Conservation (phyloP, 345 rosid species). For the Syzygium grande region DNA sequence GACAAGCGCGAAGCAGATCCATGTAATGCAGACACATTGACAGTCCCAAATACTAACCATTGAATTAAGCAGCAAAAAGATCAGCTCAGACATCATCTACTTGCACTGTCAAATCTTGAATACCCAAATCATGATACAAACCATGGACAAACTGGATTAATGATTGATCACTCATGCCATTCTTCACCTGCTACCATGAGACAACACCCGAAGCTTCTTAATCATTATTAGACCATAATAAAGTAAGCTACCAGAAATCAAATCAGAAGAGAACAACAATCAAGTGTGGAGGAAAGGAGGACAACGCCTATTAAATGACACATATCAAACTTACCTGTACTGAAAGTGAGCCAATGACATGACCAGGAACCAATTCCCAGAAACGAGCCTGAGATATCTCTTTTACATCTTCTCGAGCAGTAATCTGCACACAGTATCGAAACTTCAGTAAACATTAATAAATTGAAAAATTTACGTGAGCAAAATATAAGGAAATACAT, state of each 20-base stretch:
- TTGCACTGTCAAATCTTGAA: conserved; percentile 80
- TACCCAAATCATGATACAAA: conserved; percentile 77
- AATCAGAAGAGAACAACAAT: neutral
- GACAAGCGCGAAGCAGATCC: neutral
- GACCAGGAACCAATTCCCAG: conserved; percentile 97
- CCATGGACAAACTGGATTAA: conserved; percentile 50
- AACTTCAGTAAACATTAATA: neutral
- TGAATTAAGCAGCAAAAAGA: neutral
- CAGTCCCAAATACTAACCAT: neutral
- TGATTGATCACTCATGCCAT: conserved; percentile 49
- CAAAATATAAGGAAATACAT: neutral
- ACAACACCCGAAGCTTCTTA: neutral
- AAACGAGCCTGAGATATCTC: conserved; percentile 81
- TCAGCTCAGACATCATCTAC: conserved; percentile 17
- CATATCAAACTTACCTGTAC: conserved; percentile 38
- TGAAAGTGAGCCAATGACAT: conserved; percentile 72
- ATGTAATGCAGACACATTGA: neutral
- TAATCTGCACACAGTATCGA: conserved; percentile 31
- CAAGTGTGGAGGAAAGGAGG: neutral
- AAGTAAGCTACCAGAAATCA: neutral
- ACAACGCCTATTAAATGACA: neutral
- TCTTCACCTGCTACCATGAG: conserved; percentile 43
- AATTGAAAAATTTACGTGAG: neutral
- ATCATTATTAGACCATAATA: neutral
- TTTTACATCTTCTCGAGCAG: conserved; percentile 59